Percentiles rank a stretch among this genome's conserved stretches.
Evolutionary conservation across 257 asterid genomes (phyloP).

Genomic region (Solanum lycopersicoides): DNA sequence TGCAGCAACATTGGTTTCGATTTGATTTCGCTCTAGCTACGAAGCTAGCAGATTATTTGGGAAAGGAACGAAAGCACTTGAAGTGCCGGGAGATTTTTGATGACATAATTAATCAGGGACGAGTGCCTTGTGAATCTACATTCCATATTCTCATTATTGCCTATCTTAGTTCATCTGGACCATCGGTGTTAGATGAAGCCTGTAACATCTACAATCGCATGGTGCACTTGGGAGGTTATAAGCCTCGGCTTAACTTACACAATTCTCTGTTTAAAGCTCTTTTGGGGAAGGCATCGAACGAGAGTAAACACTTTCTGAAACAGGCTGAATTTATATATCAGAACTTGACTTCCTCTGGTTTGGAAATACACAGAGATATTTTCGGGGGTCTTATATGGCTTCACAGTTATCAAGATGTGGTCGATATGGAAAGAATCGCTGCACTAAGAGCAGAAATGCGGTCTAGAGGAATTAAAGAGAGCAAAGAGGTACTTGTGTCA

Average conservation of each 20-base stretch:
- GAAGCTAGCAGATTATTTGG: conserved; percentile 86
- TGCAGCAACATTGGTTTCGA: conserved; percentile 76
- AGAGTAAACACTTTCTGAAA: conserved; percentile 49
- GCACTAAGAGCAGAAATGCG: conserved; percentile 57
- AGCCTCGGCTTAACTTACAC: conserved; percentile 79
- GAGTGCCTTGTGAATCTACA: conserved; percentile 77
- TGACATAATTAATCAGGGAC: conserved; percentile 75
- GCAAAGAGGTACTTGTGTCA: conserved; percentile 53
- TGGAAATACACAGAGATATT: conserved; percentile 58
- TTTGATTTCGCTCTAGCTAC: conserved; percentile 84
- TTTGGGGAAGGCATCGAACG: conserved; percentile 37
- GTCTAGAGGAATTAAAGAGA: conserved; percentile 44
- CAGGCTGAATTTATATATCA: conserved; percentile 88
- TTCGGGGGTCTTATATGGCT: conserved; percentile 87
- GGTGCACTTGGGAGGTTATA: conserved; percentile 86
- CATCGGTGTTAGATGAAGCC: conserved; percentile 64
- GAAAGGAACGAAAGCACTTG: conserved; percentile 73
- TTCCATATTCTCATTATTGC: conserved; percentile 65
- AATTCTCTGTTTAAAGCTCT: conserved; percentile 81
- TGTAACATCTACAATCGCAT: conserved; percentile 67
- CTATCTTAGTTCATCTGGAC: conserved; percentile 69
- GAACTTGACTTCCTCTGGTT: conserved; percentile 49
- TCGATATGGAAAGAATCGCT: conserved; percentile 63
- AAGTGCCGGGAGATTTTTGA: conserved; percentile 81
- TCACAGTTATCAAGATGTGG: conserved; percentile 71